Evolutionary conservation across 106 monocot genomes (phyloP).

Genomic region (Dendrobium officinale): DNA sequence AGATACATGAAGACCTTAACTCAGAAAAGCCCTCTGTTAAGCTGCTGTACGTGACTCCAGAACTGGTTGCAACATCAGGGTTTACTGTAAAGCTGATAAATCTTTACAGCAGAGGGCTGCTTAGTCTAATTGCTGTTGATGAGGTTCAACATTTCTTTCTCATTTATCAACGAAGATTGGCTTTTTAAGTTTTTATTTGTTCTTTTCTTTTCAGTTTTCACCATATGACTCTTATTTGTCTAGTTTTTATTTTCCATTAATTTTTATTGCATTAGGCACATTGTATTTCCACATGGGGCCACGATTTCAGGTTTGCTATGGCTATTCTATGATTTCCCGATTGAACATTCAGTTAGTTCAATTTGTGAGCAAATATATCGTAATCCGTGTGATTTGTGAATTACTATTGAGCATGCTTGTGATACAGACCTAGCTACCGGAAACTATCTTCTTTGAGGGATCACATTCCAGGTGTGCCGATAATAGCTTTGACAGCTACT

Average conservation of each 20-base stretch:
- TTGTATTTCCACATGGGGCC: conserved; percentile 96
- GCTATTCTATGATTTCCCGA: not conserved
- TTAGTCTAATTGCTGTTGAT: conserved; percentile 80
- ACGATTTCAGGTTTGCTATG: conserved; percentile 76
- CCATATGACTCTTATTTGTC: not conserved
- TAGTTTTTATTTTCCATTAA: not conserved
- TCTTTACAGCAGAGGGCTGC: conserved; percentile 62
- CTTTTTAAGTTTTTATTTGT: not conserved
- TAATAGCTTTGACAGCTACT: conserved; percentile 93
- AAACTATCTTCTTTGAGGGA: conserved; percentile 86
- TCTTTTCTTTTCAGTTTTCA: not conserved
- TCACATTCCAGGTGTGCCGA: conserved; percentile 64
- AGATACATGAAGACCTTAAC: conserved; percentile 87
- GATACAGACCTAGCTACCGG: conserved; percentile 75
- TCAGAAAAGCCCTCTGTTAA: conserved; percentile 67
- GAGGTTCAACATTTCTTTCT: conserved; percentile 42
- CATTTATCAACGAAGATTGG: not conserved
- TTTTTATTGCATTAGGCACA: conserved; percentile 60
- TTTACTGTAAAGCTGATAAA: conserved; percentile 65
- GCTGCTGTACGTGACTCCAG: conserved; percentile 91
- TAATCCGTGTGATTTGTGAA: not conserved
- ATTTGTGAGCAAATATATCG: not conserved
- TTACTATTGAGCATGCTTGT: not conserved
- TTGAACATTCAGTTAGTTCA: not conserved
- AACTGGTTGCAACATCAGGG: conserved; percentile 70